These are phyloP conservation scores for Leccinum longicurvipes DNA, from an alignment of 768 basidiomycete species.

Conservation along the genomic window DNA sequence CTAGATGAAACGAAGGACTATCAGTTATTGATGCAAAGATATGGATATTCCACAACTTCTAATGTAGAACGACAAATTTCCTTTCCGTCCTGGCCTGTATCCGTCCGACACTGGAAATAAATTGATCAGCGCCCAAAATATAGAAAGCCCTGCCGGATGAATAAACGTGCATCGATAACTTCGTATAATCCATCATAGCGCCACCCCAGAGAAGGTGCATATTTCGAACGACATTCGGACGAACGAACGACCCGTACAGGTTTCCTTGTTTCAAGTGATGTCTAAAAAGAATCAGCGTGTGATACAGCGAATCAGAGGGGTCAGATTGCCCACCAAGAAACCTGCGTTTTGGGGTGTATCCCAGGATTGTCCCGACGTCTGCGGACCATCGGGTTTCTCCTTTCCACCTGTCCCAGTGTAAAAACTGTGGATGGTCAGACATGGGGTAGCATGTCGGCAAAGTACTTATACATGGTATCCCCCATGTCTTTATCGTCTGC, in stretches of 20 bases:
- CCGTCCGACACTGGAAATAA: slow-evolving; percentile 21
- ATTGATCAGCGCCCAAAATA: not conserved
- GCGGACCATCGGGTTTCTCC: slow-evolving; percentile 12
- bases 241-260: slow-evolving; percentile 29
- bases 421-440: slow-evolving; percentile 17
- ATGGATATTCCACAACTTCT: slow-evolving; percentile 12
- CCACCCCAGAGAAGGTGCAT: slow-evolving; percentile 22
- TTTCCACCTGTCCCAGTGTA: slow-evolving; percentile 29
- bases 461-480: not conserved
- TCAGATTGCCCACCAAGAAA: slow-evolving; percentile 13
- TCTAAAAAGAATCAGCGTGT: slow-evolving; percentile 7
- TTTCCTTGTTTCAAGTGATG: slow-evolving; percentile 13
- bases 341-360: slow-evolving; percentile 2
- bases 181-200: slow-evolving; percentile 33
- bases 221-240: slow-evolving; percentile 16
- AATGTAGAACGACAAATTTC: slow-evolving; percentile 26
- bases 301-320: not conserved
- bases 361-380: slow-evolving; percentile 23
- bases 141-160: not conserved
- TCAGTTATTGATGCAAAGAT: not conserved
- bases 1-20: slow-evolving; percentile 8
- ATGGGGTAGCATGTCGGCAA: not conserved
- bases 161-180: slow-evolving; percentile 15
- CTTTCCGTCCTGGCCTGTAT: slow-evolving; percentile 4
- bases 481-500: not conserved